Percentiles rank a stretch among this genome's conserved stretches.
Conservation (phyloP, 192 early-diverging fungal species). For the Gamsiella multidivaricata region DNA sequence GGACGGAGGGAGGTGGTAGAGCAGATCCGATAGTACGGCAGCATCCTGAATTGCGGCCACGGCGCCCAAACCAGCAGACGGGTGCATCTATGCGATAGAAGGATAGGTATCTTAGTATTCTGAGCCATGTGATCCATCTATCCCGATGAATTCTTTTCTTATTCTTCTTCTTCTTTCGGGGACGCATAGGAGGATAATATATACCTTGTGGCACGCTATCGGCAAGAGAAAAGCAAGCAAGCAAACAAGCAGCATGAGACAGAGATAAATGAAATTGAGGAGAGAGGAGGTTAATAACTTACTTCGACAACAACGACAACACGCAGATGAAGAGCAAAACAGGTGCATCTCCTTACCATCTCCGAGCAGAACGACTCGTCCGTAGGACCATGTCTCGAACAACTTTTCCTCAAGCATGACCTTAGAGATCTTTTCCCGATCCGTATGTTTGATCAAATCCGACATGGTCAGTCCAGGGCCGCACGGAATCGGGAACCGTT, state of each 20-base stretch:
- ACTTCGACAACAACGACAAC: too few relatives aligned
- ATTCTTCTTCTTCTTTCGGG: too few relatives aligned
- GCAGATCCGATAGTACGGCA: slow-evolving; percentile 23
- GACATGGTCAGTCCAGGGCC: slow-evolving; percentile 13
- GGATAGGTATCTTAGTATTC: neutral
- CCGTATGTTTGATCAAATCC: slow-evolving; percentile 22
- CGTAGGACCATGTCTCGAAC: slow-evolving; percentile 31
- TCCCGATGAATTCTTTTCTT: too few relatives aligned
- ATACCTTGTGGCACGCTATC: slow-evolving; percentile 34
- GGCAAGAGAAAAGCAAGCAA: neutral
- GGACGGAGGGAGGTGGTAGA: slow-evolving; percentile 8
- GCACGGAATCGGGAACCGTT: slow-evolving; percentile 26
- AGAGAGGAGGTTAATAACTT: too few relatives aligned
- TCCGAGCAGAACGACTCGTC: slow-evolving; percentile 18
- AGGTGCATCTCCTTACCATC: too few relatives aligned
- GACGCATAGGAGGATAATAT: too few relatives aligned
- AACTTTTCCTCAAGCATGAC: slow-evolving; percentile 42
- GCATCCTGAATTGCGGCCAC: slow-evolving; percentile 37
- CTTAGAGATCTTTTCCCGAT: slow-evolving; percentile 16
- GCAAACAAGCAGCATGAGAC: neutral
- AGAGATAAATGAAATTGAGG: neutral
- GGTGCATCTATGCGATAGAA: too few relatives aligned
- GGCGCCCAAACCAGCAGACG: slow-evolving; percentile 30
- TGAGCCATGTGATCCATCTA: too few relatives aligned
- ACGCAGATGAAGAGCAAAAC: too few relatives aligned